Base-by-base conservation (phyloP, 192 early-diverging fungal species). In the Backusella luteola region DNA sequence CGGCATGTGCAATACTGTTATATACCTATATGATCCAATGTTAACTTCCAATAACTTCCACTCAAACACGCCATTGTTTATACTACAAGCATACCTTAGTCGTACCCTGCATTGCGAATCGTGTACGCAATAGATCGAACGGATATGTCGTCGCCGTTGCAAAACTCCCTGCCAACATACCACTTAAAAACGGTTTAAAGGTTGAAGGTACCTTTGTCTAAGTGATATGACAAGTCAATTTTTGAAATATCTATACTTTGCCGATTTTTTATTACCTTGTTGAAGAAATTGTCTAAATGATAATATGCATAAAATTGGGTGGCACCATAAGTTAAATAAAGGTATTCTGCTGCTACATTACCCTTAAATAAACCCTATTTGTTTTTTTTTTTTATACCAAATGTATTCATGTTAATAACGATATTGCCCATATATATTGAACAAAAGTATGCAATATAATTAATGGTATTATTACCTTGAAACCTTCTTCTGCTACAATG, bases 121-220 rank as follows among this genome's bases (percentile, higher is more conserved):
- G 89, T 0, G 97, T 98, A 35, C 97, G 88, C 41, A 98, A 81
- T 7, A 98, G 87, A 86, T 98, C 97, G 46, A 98, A 91, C 17
- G 97, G 96, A 86, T 97, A 98, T 46, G 97, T 96, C 0, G 80
- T 77, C 2, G 89, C 74, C 1, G 96, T 97, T n/a, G 95, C 95
- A 29, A 90, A 74, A 21, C 84, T 86, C 17, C 95, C 97, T 12
- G 95, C 90, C n/a, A 90, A 9, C 3, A 93, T 85, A 12, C 96
- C 96, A 52, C 89, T 86, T 2, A 95, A 71, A 84, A 95, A 93
- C 38, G 92, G 86, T 66, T 87, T 80, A 2, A 42, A 69, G 6
- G 53, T 71, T 69, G 74, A 81, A 2, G 84, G 85, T 73, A 39
- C 38, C 1, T 34, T 72, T 56, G 11, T 42, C 34, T 21, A 34